Percentiles rank a stretch among this genome's conserved stretches.
These are phyloP conservation scores for Thecaphora thlaspeos DNA, from an alignment of 1,284 basidiomycete genomes.

Conservation along the genomic window DNA sequence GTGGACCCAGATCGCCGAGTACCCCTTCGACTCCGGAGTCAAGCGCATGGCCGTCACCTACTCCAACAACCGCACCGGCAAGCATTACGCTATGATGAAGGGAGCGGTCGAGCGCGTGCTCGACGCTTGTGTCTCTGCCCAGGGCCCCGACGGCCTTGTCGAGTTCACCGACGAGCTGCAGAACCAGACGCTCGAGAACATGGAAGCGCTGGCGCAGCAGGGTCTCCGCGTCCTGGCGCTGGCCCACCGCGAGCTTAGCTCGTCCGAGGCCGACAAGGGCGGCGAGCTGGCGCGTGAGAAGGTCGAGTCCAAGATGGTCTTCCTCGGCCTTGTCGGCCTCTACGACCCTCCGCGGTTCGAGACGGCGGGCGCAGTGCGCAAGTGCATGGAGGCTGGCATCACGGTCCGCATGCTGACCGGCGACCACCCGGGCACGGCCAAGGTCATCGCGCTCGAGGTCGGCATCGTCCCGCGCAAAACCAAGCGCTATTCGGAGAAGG, in stretches of 20 bases:
- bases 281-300: conserved; percentile 54
- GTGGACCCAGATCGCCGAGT: conserved; percentile 61
- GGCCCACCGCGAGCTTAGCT: conserved; percentile 40
- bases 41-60: conserved; percentile 61
- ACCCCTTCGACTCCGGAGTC: conserved; percentile 53
- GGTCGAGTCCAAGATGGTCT: conserved; percentile 65
- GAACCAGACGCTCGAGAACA: conserved; percentile 39
- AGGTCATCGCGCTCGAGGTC: conserved; percentile 59
- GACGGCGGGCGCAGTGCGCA: conserved; percentile 66
- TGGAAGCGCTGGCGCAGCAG: conserved; percentile 50
- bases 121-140: conserved; percentile 42
- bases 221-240: conserved; percentile 55
- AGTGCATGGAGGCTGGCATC: conserved; percentile 68
- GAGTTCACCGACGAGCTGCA: conserved; percentile 43
- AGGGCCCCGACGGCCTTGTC: conserved; percentile 52
- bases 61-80: conserved; percentile 39
- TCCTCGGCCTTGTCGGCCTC: conserved; percentile 69
- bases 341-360: conserved; percentile 71
- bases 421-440: conserved; percentile 60
- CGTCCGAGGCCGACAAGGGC: conserved; percentile 33
- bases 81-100: conserved; percentile 53
- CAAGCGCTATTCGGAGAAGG: conserved; percentile 25
- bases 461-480: conserved; percentile 63
- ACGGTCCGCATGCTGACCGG: conserved; percentile 68
- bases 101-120: conserved; percentile 55